Conservation (phyloP, 805 yeast species). For the Candida odintsovae region DNA sequence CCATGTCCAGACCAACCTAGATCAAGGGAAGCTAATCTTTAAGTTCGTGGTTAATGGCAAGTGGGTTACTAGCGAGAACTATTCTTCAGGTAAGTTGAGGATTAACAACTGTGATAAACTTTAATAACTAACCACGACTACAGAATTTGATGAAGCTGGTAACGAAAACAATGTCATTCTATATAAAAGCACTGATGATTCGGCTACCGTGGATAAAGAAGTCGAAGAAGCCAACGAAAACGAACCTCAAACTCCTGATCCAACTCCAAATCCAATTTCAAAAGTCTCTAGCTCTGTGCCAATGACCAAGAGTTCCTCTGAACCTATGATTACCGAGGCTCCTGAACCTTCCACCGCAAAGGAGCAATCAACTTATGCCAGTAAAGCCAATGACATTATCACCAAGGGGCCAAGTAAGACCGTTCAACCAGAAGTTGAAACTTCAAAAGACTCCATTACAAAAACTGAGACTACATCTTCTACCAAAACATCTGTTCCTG, state of each 20-base stretch:
- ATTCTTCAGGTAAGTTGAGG: slow-evolving; percentile 18
- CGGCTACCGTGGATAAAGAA: neutral
- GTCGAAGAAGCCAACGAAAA: slow-evolving; percentile 1
- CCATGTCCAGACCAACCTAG: slow-evolving; percentile 3
- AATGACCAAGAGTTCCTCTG: neutral
- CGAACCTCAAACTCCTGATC: slow-evolving; percentile 26
- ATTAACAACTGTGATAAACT: slow-evolving; percentile 9
- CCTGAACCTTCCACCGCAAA: neutral
- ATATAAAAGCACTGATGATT: slow-evolving; percentile 8
- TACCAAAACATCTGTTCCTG: slow-evolving; percentile 1
- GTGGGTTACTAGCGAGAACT: slow-evolving; percentile 17
- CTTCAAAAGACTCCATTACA: neutral
- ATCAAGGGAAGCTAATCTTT: slow-evolving; percentile 15
- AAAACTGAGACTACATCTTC: neutral
- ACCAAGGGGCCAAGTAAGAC: neutral
- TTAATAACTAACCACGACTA: slow-evolving; percentile 20
- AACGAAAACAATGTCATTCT: slow-evolving; percentile 33
- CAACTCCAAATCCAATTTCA: slow-evolving; percentile 16
- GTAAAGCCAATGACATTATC: neutral
- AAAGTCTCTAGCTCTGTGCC: neutral
- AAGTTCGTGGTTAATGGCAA: slow-evolving; percentile 19
- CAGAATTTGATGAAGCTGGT: slow-evolving; percentile 29
- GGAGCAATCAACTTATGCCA: neutral
- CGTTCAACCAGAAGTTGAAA: neutral
- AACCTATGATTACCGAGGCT: neutral